A percentile compares a stretch with the other conserved stretches of the same genome.
These are phyloP conservation scores for Mytilinidion resinicola DNA, from an alignment of 495 filamentous ascomycete genomes.

Conservation along the genomic window DNA sequence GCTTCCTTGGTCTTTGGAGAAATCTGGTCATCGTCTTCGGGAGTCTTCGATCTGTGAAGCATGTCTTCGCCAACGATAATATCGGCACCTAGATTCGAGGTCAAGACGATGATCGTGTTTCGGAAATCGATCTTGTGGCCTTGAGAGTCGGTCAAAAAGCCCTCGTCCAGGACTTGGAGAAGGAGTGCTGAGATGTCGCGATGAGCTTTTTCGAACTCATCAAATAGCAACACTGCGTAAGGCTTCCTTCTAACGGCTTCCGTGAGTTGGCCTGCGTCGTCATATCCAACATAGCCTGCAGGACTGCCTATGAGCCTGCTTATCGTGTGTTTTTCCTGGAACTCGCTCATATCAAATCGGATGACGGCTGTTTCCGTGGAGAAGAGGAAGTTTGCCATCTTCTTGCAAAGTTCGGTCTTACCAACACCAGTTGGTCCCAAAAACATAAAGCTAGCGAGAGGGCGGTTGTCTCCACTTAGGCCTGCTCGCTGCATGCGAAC, in stretches of 20 bases:
- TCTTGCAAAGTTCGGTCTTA: slow-evolving; percentile 96
- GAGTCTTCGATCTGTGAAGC: slow-evolving; percentile 42
- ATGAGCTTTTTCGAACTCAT: slow-evolving; percentile 97
- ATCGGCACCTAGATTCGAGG: slow-evolving; percentile 82
- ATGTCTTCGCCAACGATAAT: slow-evolving; percentile 58
- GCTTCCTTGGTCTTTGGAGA: slow-evolving; percentile 61
- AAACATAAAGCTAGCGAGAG: slow-evolving; percentile 94
- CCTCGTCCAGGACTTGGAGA: slow-evolving; percentile 92
- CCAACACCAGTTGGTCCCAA: slow-evolving; percentile 93
- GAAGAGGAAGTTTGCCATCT: slow-evolving; percentile 87
- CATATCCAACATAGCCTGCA: slow-evolving; percentile 92
- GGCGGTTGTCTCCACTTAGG: slow-evolving; percentile 82
- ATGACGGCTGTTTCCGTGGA: slow-evolving; percentile 84
- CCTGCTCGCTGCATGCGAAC: slow-evolving; percentile 92
- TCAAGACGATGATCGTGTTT: slow-evolving; percentile 93
- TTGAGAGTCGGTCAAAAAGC: slow-evolving; percentile 90
- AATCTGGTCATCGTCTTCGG: slow-evolving; percentile 51
- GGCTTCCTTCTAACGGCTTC: slow-evolving; percentile 93
- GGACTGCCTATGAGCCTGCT: slow-evolving; percentile 87
- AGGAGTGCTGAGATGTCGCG: slow-evolving; percentile 91
- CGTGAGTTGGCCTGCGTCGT: slow-evolving; percentile 93
- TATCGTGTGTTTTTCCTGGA: slow-evolving; percentile 95
- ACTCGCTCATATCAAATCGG: slow-evolving; percentile 96
- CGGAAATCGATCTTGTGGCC: slow-evolving; percentile 95
- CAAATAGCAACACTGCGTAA: slow-evolving; percentile 89